Conservation (phyloP, 1,284 basidiomycete species). For the Cryptococcus sp. region DNA sequence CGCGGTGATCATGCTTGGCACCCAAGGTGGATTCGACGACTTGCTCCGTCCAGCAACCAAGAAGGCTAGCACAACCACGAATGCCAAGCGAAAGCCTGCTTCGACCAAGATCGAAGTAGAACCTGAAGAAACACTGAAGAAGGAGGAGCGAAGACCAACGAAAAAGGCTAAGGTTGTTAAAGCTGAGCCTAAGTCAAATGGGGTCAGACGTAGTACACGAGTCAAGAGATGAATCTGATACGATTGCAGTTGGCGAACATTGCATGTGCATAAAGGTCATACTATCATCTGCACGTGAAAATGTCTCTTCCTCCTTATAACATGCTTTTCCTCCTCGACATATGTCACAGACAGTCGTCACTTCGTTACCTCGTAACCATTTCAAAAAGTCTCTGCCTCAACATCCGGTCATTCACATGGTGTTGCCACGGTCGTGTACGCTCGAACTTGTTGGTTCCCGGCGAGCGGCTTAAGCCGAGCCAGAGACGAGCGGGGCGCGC, state of each 20-base stretch:
- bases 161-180: conserved; percentile 13
- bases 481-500: conserved; percentile 67
- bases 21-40: conserved; percentile 62
- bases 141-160: background rate
- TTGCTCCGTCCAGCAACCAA: conserved; percentile 7
- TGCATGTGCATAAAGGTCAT: conserved; percentile 6
- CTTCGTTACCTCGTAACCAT: too few species aligned
- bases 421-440: too few species aligned
- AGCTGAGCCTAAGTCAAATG: conserved; percentile 1
- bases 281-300: background rate
- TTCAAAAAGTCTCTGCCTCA: too few species aligned
- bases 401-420: too few species aligned
- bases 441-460: background rate
- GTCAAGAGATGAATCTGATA: conserved; percentile 14
- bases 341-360: too few species aligned
- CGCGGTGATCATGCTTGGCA: conserved; percentile 66
- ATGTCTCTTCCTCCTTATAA: background rate
- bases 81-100: background rate
- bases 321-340: too few species aligned
- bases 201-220: conserved; percentile 22
- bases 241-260: background rate
- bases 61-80: background rate
- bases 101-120: background rate
- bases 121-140: background rate
- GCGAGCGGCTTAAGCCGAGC: conserved; percentile 20